phyloP scores from a whole-genome alignment of 139 green algal species.

The Eudorina sp. region DNA sequence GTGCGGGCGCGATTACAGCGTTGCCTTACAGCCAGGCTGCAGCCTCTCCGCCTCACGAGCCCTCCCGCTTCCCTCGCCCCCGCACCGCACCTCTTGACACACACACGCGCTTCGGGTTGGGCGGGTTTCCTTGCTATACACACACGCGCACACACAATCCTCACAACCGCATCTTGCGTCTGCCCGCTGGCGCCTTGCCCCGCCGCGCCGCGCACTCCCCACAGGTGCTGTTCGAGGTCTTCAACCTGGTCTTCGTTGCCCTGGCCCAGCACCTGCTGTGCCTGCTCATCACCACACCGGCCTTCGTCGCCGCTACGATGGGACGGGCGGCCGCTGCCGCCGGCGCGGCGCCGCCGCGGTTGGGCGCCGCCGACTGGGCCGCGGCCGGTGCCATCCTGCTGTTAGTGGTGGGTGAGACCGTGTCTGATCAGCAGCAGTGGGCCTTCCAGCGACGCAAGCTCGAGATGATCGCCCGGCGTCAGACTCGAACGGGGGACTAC shows the following conservation, averaged over 20 bases:
- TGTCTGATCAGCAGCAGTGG: constrained; percentile 49
- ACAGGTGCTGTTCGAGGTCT: constrained; percentile 54
- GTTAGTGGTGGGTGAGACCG: neutral
- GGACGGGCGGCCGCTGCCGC: neutral
- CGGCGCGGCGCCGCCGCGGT: neutral
- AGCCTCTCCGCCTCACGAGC: too few relatives aligned
- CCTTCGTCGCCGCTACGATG: neutral
- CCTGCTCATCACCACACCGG: constrained; percentile 28
- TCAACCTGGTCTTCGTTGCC: constrained; percentile 61
- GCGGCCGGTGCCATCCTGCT: neutral
- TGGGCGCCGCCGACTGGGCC: neutral
- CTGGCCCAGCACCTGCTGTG: constrained; percentile 48
- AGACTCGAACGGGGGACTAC: constrained; percentile 3
- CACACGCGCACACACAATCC: neutral
- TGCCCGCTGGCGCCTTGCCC: too few relatives aligned
- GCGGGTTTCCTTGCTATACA: too few relatives aligned
- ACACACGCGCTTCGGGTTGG: too few relatives aligned
- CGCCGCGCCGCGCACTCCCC: too few relatives aligned
- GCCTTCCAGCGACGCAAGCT: constrained; percentile 37
- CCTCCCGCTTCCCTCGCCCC: too few relatives aligned
- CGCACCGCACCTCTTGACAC: too few relatives aligned
- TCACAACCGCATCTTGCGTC: too few relatives aligned
- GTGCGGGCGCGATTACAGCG: too few relatives aligned
- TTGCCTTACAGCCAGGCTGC: too few relatives aligned
- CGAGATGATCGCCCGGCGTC: neutral